Base-by-base conservation (phyloP, 768 basidiomycete species). In the Boletus eberwhitei region DNA sequence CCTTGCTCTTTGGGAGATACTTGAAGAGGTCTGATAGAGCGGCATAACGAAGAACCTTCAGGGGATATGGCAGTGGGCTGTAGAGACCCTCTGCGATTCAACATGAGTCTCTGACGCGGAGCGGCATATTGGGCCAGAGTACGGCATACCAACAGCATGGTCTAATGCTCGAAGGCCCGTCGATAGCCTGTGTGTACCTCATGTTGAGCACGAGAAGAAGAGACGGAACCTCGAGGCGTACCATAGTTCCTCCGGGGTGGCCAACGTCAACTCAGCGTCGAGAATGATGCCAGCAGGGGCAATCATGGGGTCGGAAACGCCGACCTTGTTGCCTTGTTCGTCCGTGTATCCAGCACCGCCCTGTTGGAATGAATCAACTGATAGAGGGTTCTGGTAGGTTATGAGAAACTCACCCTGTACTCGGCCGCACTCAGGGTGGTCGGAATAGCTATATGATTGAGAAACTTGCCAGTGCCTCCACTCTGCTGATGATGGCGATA, bases 381-480 rank as follows among this genome's bases (percentile, higher is more conserved):
- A 53, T 36, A 54, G 50, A 50, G 43, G 24, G 34, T 35, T 41
- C 17, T 26, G 32, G 22, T 31, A 16, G 35, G 39, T 5, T 17
- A 38, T n/a, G 44, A 36, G 13, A 13, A 63, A 49, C 78, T 50
- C 55, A 86, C 87, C 35, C 78, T 79, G 65, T 87, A 88, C 64
- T 89, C 89, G 9, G 88, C 87, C 1, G 88, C 88, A 60, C 87
- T 89, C 35, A 92, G 73, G 5, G 89, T 90, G 8, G 90, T 93
- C 0, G 90, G 90, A 53, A 92, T 85, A 16, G 90, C 86, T 48
- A 93, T 88, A 60, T 90, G 88, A 19, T 71, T 76, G 46, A 81
- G 69, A 46, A 77, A 83, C 5, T 71, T 70, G 1, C 24, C 24
- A 24, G 24, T 24, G 24, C 79, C 81, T 2, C 81, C 83, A 3